phyloP scores from a whole-genome alignment of 2,329 filamentous ascomycete species.

The Hymenoscyphus fraxineus region DNA sequence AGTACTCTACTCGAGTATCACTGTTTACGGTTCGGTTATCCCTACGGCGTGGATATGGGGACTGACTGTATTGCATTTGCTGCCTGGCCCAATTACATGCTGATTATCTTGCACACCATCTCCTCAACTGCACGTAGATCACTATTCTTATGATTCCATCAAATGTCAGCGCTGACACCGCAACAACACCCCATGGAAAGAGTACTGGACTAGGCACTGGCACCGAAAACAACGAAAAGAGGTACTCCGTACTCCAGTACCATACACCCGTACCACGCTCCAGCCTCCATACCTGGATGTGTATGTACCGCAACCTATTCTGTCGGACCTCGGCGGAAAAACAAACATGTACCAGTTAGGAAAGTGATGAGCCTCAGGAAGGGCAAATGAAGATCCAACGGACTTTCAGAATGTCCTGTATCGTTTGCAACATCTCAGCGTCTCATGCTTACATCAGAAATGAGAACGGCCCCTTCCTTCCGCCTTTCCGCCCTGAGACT shows the following conservation, averaged over 20 bases:
- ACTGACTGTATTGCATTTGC: background rate
- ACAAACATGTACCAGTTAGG: background rate
- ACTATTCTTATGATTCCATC: background rate
- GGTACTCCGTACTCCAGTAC: background rate
- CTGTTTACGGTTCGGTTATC: background rate
- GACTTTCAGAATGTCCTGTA: constrained; percentile 5
- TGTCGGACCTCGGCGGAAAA: constrained; percentile 2
- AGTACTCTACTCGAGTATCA: background rate
- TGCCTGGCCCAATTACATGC: background rate
- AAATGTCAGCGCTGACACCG: constrained; percentile 1
- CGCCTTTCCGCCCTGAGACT: constrained; percentile 15
- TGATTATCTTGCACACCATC: background rate
- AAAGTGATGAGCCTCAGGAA: constrained; percentile 5
- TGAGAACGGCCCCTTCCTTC: constrained; percentile 18
- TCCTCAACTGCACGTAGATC: background rate
- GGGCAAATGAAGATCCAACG: background rate
- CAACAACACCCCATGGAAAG: background rate
- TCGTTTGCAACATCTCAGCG: constrained; percentile 8
- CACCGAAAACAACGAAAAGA: background rate
- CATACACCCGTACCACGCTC: background rate
- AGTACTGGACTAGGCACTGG: background rate
- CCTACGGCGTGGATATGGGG: background rate
- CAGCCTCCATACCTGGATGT: background rate
- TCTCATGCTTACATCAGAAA: constrained; percentile 16
- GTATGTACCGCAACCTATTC: background rate